These are phyloP conservation scores for Brachypodium distachyon DNA, from an alignment of 202 grass and related monocot genomes.

Conservation along the genomic window DNA sequence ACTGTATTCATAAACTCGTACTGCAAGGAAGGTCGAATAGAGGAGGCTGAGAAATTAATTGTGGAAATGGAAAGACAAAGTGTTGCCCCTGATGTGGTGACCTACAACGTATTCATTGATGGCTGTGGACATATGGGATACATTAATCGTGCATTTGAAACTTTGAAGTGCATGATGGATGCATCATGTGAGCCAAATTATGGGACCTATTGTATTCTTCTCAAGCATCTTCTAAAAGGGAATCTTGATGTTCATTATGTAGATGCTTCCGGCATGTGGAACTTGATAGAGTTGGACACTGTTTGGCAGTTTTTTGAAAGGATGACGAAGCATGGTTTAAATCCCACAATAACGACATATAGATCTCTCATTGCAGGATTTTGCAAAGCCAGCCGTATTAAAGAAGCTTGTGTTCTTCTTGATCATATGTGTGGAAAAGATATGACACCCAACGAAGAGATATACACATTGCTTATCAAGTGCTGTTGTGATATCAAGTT, in stretches of 20 bases:
- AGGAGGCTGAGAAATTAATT: conserved; percentile 64
- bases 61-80: conserved; percentile 63
- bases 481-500: conserved; percentile 64
- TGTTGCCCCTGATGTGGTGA: conserved; percentile 59
- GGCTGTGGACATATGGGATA: conserved; percentile 67
- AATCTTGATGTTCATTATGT: conserved; percentile 27
- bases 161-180: conserved; percentile 71
- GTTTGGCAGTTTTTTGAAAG: conserved; percentile 59
- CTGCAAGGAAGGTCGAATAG: conserved; percentile 58
- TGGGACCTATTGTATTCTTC: conserved; percentile 64
- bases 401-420: conserved; percentile 63
- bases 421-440: conserved; percentile 55
- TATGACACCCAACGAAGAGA: conserved; percentile 62
- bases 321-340: conserved; percentile 56
- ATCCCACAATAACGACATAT: conserved; percentile 51
- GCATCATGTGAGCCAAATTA: conserved; percentile 70
- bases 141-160: conserved; percentile 53
- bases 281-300: conserved; percentile 46
- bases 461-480: conserved; percentile 66
- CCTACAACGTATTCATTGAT: conserved; percentile 68
- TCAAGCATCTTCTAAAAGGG: conserved; percentile 58
- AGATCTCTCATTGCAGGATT: conserved; percentile 60
- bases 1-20: conserved; percentile 73
- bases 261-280: conserved; percentile 59
- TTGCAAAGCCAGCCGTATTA: conserved; percentile 55